phyloP scores from a whole-genome alignment of 1,139 yeast species.

The Candida sp. region DNA sequence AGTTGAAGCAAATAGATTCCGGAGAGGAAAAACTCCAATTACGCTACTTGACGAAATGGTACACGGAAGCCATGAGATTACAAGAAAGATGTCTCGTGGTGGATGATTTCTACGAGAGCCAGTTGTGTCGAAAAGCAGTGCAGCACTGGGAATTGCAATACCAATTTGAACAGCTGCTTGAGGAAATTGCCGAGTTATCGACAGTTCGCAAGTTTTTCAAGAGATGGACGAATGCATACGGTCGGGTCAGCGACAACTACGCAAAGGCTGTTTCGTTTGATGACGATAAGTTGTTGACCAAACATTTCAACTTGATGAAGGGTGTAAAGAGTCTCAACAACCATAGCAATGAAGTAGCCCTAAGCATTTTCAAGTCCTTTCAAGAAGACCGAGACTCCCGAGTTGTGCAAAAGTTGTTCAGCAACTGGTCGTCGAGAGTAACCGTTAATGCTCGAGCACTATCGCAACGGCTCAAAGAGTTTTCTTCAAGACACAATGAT shows the following conservation, averaged over 20 bases:
- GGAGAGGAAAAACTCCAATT: neutral
- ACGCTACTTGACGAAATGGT: constrained; percentile 3
- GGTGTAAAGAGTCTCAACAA: neutral
- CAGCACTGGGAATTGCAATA: constrained; percentile 5
- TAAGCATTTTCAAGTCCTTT: neutral
- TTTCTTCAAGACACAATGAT: constrained; percentile 12
- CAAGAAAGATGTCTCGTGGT: neutral
- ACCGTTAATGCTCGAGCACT: neutral
- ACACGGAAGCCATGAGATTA: neutral
- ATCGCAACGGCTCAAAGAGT: constrained; percentile 16
- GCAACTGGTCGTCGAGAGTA: neutral
- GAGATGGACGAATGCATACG: neutral
- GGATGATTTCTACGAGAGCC: constrained; percentile 1
- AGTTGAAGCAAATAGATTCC: neutral
- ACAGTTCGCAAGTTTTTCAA: constrained; percentile 1
- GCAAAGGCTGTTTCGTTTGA: neutral
- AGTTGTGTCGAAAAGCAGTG: neutral
- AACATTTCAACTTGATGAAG: constrained; percentile 3
- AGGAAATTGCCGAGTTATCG: neutral
- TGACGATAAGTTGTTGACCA: neutral
- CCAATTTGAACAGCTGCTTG: too few species aligned
- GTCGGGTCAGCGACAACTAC: neutral
- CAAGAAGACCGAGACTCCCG: constrained; percentile 1
- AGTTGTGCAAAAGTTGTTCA: neutral
- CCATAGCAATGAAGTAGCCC: neutral